phyloP scores from a whole-genome alignment of 2,329 filamentous ascomycete genomes.

The Cladosporium sp. region DNA sequence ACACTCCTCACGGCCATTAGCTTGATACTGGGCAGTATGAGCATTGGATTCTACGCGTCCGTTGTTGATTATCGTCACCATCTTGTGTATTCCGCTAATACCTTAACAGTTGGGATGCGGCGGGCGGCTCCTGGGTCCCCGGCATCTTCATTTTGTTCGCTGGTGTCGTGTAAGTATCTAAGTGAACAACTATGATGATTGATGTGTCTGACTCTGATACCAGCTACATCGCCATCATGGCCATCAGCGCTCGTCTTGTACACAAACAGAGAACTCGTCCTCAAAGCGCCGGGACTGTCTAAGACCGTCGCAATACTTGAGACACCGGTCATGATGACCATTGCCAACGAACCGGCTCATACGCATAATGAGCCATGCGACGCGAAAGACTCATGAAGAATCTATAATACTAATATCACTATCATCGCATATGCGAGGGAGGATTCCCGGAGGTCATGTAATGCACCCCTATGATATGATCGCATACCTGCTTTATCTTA shows the following conservation, averaged over 20 bases:
- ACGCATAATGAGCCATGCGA: too few relatives aligned
- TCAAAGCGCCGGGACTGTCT: neutral
- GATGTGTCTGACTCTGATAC: neutral
- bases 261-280: slow-evolving; percentile 1
- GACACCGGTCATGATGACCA: too few relatives aligned
- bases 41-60: neutral
- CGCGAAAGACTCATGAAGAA: too few relatives aligned
- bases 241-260: neutral
- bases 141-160: neutral
- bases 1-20: neutral
- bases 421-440: too few relatives aligned
- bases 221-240: slow-evolving; percentile 3
- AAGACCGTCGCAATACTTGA: neutral
- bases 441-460: too few relatives aligned
- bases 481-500: too few relatives aligned
- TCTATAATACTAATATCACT: too few relatives aligned
- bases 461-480: too few relatives aligned
- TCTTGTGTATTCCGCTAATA: neutral
- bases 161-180: neutral
- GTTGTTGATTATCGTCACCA: neutral
- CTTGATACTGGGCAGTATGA: neutral
- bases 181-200: neutral
- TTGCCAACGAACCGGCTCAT: too few relatives aligned
- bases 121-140: neutral
- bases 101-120: neutral